phyloP scores from a whole-genome alignment of 1,284 basidiomycete genomes.

The Schizophyllum amplum region DNA sequence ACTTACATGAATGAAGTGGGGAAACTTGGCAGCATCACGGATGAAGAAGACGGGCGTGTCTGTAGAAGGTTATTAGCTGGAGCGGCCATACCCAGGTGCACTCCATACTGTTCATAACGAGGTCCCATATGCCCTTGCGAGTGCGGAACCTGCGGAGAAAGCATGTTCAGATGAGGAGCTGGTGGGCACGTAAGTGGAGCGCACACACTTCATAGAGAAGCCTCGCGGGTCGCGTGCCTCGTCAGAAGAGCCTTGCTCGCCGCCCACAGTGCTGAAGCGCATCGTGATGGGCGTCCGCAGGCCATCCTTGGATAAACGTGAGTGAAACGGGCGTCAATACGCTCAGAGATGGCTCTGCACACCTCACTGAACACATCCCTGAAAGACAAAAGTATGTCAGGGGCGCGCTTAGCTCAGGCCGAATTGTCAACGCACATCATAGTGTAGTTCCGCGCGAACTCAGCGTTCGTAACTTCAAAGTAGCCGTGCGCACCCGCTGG shows the following conservation, averaged over 20 bases:
- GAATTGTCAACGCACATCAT: conserved; percentile 39
- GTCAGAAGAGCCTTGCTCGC: conserved; percentile 71
- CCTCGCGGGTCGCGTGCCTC: conserved; percentile 76
- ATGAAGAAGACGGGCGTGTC: conserved; percentile 67
- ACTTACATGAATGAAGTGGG: conserved; percentile 19
- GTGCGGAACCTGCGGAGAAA: conserved; percentile 41
- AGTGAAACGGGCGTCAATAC: not conserved
- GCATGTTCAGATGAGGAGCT: not conserved
- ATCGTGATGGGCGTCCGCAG: conserved; percentile 43
- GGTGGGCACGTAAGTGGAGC: not conserved
- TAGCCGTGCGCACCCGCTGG: conserved; percentile 66
- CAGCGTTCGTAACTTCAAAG: conserved; percentile 66
- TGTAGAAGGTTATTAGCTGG: not conserved
- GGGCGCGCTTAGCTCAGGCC: not conserved
- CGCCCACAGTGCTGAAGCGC: conserved; percentile 68
- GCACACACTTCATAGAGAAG: conserved; percentile 57
- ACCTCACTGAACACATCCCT: conserved; percentile 8
- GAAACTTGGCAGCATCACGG: conserved; percentile 57
- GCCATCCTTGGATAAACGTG: conserved; percentile 58
- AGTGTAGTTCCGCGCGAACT: conserved; percentile 57
- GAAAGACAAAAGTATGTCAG: not conserved
- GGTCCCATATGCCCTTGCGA: conserved; percentile 70
- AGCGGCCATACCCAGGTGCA: not conserved
- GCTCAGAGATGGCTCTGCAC: not conserved
- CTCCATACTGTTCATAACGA: conserved; percentile 54